Percentiles rank a stretch among this genome's conserved stretches.
phyloP scores from a whole-genome alignment of 2,329 filamentous ascomycete genomes.

The Orbilia javanica region DNA sequence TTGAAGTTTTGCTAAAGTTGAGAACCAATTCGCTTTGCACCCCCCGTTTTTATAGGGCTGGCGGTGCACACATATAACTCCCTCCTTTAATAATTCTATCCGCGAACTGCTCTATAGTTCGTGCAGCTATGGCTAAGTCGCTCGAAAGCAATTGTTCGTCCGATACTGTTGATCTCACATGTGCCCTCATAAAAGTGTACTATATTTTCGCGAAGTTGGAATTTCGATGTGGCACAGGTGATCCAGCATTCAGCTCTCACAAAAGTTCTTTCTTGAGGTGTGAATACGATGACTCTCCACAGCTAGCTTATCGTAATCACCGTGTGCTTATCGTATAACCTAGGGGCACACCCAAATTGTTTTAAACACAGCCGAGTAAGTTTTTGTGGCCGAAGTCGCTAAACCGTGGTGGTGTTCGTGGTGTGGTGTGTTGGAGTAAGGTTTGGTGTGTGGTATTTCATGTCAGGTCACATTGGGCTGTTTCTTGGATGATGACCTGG shows the following conservation, averaged over 20 bases:
- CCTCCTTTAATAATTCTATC: not conserved
- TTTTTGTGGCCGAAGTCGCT: no score
- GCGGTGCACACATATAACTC: not conserved
- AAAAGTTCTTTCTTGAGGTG: not conserved
- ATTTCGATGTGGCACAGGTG: not conserved
- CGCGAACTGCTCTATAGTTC: not conserved
- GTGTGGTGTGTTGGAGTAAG: conserved; percentile 11
- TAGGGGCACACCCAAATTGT: no score
- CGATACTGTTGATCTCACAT: conserved; percentile 14
- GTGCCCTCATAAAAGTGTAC: conserved; percentile 22
- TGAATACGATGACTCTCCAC: not conserved
- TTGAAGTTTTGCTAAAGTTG: conserved; percentile 13
- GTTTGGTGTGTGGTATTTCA: conserved; percentile 33
- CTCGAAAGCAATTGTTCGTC: conserved; percentile 21
- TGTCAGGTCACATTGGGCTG: conserved; percentile 27
- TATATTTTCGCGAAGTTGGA: conserved; percentile 17
- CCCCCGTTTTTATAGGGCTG: not conserved
- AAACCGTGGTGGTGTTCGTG: not conserved
- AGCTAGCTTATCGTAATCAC: not conserved
- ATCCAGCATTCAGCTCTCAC: not conserved
- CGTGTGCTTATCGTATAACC: no score
- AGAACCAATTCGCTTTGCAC: not conserved
- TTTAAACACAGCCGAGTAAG: no score
- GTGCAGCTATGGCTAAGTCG: conserved; percentile 13
- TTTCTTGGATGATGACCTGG: conserved; percentile 35